These are phyloP conservation scores for Populus davidiana DNA, from an alignment of 345 rosid genomes.

Conservation along the genomic window DNA sequence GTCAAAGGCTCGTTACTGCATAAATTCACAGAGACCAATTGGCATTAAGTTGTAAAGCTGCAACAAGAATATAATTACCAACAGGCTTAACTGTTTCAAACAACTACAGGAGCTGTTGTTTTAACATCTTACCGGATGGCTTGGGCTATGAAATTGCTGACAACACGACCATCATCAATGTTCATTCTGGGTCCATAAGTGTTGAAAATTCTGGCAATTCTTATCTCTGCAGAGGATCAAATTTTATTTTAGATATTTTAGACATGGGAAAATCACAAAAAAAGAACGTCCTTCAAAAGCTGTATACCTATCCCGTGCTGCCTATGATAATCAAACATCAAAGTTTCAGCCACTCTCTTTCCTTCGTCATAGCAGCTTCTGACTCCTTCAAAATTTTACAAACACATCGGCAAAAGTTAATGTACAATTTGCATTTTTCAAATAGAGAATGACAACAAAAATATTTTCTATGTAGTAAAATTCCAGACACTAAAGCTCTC, in stretches of 20 bases:
- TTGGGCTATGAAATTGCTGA: slow-evolving; percentile 96
- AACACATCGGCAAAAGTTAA: neutral
- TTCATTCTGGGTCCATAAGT: slow-evolving; percentile 98
- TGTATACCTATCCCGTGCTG: slow-evolving; percentile 83
- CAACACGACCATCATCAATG: slow-evolving; percentile 94
- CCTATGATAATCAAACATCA: slow-evolving; percentile 94
- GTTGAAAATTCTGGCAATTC: slow-evolving; percentile 91
- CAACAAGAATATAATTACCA: neutral
- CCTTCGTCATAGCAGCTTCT: slow-evolving; percentile 97
- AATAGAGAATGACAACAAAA: too few species aligned
- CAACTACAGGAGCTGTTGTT: neutral
- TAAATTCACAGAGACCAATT: slow-evolving; percentile 2
- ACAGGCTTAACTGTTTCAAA: neutral
- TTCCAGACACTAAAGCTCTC: neutral
- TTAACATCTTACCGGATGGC: slow-evolving; percentile 61
- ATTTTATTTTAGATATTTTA: neutral
- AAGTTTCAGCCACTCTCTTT: slow-evolving; percentile 85
- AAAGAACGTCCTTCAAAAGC: neutral
- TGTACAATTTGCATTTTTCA: neutral
- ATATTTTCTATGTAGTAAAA: too few species aligned
- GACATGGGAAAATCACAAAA: neutral
- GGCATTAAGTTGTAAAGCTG: neutral
- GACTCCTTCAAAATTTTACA: slow-evolving; percentile 47
- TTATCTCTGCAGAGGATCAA: slow-evolving; percentile 44
- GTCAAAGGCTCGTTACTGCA: slow-evolving; percentile 79